These are phyloP conservation scores for Vitis rupestris DNA, from an alignment of 164 flowering plant species.

Conservation along the genomic window DNA sequence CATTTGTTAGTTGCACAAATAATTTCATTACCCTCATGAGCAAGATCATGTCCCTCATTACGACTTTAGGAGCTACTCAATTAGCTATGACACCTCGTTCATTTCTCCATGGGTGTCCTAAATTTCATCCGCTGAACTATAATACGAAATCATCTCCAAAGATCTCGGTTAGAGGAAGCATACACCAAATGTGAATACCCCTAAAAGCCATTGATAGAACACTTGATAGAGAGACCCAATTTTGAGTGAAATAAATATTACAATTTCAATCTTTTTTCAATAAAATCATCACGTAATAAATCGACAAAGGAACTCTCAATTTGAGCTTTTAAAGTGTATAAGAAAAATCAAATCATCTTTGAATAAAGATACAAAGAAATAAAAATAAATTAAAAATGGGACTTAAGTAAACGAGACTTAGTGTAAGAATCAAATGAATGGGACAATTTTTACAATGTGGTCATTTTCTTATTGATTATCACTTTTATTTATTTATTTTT, in stretches of 20 bases:
- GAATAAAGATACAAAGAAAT: too few relatives aligned
- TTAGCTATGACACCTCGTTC: neutral
- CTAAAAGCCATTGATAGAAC: neutral
- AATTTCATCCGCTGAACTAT: neutral
- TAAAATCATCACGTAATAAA: too few relatives aligned
- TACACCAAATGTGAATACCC: conserved; percentile 2
- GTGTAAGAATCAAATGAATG: too few relatives aligned
- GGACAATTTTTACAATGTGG: too few relatives aligned
- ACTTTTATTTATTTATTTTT: too few relatives aligned
- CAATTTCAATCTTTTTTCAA: too few relatives aligned
- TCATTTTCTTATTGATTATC: too few relatives aligned
- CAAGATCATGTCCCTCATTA: conserved; percentile 14
- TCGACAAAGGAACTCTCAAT: too few relatives aligned
- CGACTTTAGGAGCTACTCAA: conserved; percentile 4
- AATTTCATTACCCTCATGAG: conserved; percentile 1
- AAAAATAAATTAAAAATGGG: too few relatives aligned
- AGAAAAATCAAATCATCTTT: too few relatives aligned
- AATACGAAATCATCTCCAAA: conserved; percentile 2
- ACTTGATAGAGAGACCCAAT: conserved; percentile 1
- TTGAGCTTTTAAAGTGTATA: too few relatives aligned
- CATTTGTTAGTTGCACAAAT: conserved; percentile 1
- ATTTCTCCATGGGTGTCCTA: conserved; percentile 13
- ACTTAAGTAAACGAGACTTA: too few relatives aligned
- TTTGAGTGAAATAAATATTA: neutral
- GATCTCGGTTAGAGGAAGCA: conserved; percentile 2